These are phyloP conservation scores for Penicillium sp. DNA, from an alignment of 2,329 filamentous ascomycete species.

Conservation along the genomic window DNA sequence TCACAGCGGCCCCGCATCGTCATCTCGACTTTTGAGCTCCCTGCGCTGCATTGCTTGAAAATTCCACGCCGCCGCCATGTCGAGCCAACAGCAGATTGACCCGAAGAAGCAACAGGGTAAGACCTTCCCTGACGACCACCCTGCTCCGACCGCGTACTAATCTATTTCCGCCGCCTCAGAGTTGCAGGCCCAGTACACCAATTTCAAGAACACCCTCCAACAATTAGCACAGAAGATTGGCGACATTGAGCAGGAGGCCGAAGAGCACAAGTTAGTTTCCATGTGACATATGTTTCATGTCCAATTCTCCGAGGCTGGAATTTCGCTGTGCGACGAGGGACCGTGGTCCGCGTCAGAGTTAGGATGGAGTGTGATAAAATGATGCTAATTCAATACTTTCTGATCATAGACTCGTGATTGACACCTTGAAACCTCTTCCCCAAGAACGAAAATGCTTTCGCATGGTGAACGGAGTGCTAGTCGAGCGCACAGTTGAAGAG, in stretches of 20 bases:
- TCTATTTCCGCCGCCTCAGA: conserved; percentile 26
- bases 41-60: conserved; percentile 9
- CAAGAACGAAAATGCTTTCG: conserved; percentile 94
- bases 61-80: conserved; percentile 31
- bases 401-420: conserved; percentile 75
- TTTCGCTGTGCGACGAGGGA: not conserved
- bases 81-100: conserved; percentile 41
- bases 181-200: conserved; percentile 52
- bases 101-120: conserved; percentile 51
- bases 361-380: not conserved
- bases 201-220: conserved; percentile 72
- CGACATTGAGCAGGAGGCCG: conserved; percentile 93
- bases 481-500: conserved; percentile 91
- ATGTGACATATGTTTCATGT: no score
- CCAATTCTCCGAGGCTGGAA: not conserved
- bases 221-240: conserved; percentile 95
- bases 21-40: conserved; percentile 31
- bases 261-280: conserved; percentile 87
- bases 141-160: conserved; percentile 6
- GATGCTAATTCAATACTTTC: conserved; percentile 16
- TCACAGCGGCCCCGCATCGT: conserved; percentile 33
- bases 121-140: not conserved
- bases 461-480: conserved; percentile 95
- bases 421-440: conserved; percentile 81
- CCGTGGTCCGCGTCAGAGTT: not conserved